phyloP scores from a whole-genome alignment of 2,329 filamentous ascomycete genomes.

The Talaromyces amestolkiae region DNA sequence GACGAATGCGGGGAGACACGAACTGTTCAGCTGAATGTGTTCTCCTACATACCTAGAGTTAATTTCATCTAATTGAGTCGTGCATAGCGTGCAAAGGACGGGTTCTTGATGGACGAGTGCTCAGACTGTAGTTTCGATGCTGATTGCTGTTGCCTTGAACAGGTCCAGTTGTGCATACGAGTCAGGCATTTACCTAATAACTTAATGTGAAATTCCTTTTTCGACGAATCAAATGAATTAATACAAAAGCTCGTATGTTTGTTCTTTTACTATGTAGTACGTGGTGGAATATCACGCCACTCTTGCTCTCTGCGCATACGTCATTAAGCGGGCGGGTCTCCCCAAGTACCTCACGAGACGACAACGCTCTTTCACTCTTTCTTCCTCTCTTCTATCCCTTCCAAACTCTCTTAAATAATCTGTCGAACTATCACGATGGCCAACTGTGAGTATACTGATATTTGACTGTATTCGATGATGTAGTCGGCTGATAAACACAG shows the following conservation, averaged over 20 bases:
- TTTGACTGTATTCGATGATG: not conserved
- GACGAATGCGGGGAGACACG: no score
- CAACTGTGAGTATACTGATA: constrained; percentile 4
- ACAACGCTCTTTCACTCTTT: not conserved
- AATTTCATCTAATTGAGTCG: no score
- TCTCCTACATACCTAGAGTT: no score
- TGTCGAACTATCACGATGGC: constrained; percentile 6
- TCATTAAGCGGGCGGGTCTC: not conserved
- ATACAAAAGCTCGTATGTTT: no score
- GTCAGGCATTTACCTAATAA: not conserved
- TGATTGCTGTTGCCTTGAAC: no score
- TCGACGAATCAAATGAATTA: no score
- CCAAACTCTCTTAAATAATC: not conserved
- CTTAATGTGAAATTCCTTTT: no score
- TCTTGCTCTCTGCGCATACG: not conserved
- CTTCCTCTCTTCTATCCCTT: no score
- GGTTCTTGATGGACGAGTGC: no score
- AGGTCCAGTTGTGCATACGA: not conserved
- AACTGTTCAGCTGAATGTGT: no score
- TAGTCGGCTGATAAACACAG: constrained; percentile 38
- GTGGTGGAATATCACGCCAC: not conserved
- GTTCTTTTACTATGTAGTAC: no score
- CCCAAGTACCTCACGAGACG: not conserved
- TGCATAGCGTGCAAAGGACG: no score
- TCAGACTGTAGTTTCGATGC: not conserved